phyloP scores from a whole-genome alignment of 495 filamentous ascomycete genomes.

The Podospora pseudoanserina region DNA sequence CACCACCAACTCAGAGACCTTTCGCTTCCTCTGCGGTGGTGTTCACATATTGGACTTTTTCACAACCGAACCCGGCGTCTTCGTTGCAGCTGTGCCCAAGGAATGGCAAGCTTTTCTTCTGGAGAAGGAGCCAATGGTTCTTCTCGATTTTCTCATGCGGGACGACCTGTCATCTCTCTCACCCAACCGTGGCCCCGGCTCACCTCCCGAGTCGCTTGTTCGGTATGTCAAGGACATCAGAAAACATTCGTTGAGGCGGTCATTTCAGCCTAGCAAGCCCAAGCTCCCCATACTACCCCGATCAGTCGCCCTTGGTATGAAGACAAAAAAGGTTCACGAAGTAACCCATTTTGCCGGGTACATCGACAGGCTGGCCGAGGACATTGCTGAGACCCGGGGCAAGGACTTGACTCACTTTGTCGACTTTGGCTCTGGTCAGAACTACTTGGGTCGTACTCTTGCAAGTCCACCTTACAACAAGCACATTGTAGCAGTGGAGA shows the following conservation, averaged over 20 bases:
- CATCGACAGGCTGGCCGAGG: constrained; percentile 52
- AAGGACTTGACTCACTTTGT: constrained; percentile 76
- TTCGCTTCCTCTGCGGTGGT: constrained; percentile 84
- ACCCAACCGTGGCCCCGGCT: constrained; percentile 30
- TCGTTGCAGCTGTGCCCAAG: constrained; percentile 65
- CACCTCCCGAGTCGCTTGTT: constrained; percentile 65
- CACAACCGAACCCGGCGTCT: constrained; percentile 74
- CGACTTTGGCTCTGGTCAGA: constrained; percentile 95
- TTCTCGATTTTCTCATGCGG: constrained; percentile 75
- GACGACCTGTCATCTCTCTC: constrained; percentile 56
- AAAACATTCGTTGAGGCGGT: constrained; percentile 61
- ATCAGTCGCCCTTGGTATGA: constrained; percentile 85
- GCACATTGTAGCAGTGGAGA: constrained; percentile 87
- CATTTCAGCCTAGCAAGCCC: constrained; percentile 45
- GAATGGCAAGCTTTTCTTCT: constrained; percentile 80
- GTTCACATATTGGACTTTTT: constrained; percentile 96
- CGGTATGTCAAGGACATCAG: constrained; percentile 74
- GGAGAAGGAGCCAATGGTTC: constrained; percentile 60
- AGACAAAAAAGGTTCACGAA: constrained; percentile 91
- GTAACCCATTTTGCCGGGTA: constrained; percentile 62
- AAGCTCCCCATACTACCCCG: constrained; percentile 55
- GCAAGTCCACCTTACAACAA: constrained; percentile 81
- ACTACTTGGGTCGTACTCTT: constrained; percentile 85
- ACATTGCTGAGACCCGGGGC: constrained; percentile 40
- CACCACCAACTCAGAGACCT: constrained; percentile 67